Percentiles rank a stretch among this genome's conserved stretches.
phyloP scores from a whole-genome alignment of 2,329 filamentous ascomycete genomes.

The Cordyceps farinosa region DNA sequence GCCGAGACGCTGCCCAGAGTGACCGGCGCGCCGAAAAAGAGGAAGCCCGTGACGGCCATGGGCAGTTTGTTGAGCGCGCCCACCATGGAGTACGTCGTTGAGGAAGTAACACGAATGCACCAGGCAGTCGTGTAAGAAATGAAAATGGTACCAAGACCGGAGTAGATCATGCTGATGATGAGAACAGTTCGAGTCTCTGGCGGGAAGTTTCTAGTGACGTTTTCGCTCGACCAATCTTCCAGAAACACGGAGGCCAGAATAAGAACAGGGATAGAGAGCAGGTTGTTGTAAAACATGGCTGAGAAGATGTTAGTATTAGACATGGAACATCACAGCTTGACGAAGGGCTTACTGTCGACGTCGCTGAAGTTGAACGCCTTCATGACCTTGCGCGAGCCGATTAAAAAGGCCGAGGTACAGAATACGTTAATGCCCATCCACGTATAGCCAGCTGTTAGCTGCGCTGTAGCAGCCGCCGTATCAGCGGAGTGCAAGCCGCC shows the following conservation, averaged over 20 bases:
- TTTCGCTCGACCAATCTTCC: constrained; percentile 88
- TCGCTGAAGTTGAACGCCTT: constrained; percentile 99
- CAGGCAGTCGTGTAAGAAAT: constrained; percentile 99
- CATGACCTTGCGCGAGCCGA: constrained; percentile 96
- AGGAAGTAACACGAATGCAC: constrained; percentile 96
- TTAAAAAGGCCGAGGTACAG: constrained; percentile 83
- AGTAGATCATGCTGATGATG: constrained; percentile 87
- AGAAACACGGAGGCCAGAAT: constrained; percentile 74
- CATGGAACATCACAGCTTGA: not conserved
- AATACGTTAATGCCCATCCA: constrained; percentile 99
- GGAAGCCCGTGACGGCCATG: constrained; percentile 82
- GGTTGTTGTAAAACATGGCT: constrained; percentile 99
- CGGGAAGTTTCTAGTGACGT: constrained; percentile 86
- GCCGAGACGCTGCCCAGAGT: constrained; percentile 89
- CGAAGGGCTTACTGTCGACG: constrained; percentile 79
- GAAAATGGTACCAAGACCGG: constrained; percentile 87
- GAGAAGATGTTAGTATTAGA: constrained; percentile 30
- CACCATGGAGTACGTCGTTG: constrained; percentile 98
- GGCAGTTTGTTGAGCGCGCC: constrained; percentile 97
- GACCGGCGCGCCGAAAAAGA: constrained; percentile 94
- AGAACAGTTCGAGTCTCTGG: constrained; percentile 73
- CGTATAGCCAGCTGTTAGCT: constrained; percentile 88
- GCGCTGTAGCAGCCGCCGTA: constrained; percentile 74
- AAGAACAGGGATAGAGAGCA: constrained; percentile 91
- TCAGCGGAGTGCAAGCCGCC: constrained; percentile 55